These are phyloP conservation scores for Mallotus japonicus DNA, from an alignment of 441 rosid genomes.

Conservation along the genomic window DNA sequence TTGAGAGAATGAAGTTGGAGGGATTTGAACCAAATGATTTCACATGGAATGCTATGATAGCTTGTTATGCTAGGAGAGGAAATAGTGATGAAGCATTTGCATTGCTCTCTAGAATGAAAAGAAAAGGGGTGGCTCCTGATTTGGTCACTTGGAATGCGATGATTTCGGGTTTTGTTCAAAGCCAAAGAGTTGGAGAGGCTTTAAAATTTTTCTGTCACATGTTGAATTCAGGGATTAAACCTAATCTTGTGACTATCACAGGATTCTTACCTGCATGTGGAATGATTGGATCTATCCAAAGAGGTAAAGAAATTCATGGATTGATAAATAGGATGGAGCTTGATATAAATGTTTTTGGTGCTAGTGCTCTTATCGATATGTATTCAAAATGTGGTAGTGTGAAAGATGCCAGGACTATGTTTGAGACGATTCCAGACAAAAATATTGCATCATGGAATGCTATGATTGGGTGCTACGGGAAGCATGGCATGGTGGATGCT, in stretches of 20 bases:
- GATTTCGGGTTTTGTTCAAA: constrained; percentile 46
- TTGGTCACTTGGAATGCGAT: neutral
- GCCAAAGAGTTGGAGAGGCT: constrained; percentile 43
- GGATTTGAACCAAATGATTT: constrained; percentile 45
- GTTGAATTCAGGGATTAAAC: constrained; percentile 36
- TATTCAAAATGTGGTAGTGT: too few species aligned
- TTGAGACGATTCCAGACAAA: too few species aligned
- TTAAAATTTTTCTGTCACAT: constrained; percentile 33
- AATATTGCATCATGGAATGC: too few species aligned
- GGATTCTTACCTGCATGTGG: constrained; percentile 47
- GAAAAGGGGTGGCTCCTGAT: constrained; percentile 37
- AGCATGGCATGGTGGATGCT: too few species aligned
- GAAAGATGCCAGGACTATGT: too few species aligned
- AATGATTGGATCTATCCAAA: constrained; percentile 32
- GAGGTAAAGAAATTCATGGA: constrained; percentile 59
- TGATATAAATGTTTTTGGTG: constrained; percentile 4
- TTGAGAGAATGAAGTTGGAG: constrained; percentile 37
- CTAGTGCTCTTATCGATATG: too few species aligned
- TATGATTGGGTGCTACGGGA: too few species aligned
- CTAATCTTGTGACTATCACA: constrained; percentile 47
- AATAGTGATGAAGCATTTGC: too few species aligned
- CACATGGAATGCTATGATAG: constrained; percentile 17
- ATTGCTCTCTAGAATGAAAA: too few species aligned
- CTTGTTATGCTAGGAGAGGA: too few species aligned
- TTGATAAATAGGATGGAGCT: constrained; percentile 43